Percentiles rank a stretch among this genome's conserved stretches.
Evolutionary conservation across 176 grass and related monocot genomes (phyloP).

Genomic region (Aegilops umbellulata): DNA sequence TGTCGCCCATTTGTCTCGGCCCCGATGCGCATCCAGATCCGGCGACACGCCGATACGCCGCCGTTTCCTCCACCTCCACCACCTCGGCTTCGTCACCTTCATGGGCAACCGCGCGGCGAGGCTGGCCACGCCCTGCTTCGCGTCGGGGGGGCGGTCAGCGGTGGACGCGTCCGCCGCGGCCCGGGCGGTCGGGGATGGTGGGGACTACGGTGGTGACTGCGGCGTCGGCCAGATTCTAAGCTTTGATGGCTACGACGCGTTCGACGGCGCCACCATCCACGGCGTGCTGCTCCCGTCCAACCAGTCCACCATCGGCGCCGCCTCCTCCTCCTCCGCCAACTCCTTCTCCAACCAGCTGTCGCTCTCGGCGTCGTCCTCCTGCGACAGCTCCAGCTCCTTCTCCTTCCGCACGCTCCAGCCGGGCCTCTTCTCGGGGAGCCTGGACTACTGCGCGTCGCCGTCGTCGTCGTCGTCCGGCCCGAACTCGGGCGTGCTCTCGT

Average conservation of each 20-base stretch:
- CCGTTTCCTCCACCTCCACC: neutral
- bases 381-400: conserved; percentile 84
- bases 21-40: conserved; percentile 46
- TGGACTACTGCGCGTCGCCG: conserved; percentile 35
- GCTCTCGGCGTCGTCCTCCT: conserved; percentile 59
- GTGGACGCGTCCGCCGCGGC: neutral
- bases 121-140: conserved; percentile 44
- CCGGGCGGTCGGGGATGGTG: neutral
- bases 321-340: conserved; percentile 3
- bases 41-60: neutral
- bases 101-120: conserved; percentile 49
- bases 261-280: conserved; percentile 70
- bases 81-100: neutral
- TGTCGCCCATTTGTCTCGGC: conserved; percentile 28
- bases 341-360: neutral
- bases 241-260: conserved; percentile 29
- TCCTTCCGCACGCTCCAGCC: conserved; percentile 76
- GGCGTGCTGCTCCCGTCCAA: conserved; percentile 77
- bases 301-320: conserved; percentile 35
- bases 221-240: conserved; percentile 37
- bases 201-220: neutral
- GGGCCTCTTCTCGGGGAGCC: conserved; percentile 32
- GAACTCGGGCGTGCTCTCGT: conserved; percentile 23
- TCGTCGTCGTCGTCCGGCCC: conserved; percentile 28
- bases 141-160: neutral